Conservation (phyloP, 305 asterid genomes). For the Fraxinus sp. region DNA sequence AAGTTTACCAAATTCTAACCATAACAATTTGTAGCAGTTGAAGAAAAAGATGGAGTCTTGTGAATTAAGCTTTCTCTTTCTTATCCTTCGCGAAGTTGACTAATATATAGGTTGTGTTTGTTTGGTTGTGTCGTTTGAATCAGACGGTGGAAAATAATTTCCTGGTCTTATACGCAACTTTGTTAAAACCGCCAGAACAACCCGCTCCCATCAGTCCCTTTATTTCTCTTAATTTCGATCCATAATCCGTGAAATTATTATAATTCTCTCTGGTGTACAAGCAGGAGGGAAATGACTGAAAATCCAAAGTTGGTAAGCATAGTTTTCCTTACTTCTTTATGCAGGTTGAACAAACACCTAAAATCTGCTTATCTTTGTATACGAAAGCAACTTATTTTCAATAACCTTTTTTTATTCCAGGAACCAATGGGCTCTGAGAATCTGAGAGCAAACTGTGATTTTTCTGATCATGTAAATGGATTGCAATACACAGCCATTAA, state of each 20-base stretch:
- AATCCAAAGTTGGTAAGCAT: constrained; percentile 38
- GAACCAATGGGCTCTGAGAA: constrained; percentile 38
- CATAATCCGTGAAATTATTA: not conserved
- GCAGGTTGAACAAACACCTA: not conserved
- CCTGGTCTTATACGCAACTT: constrained; percentile 31
- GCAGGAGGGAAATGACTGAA: constrained; percentile 26
- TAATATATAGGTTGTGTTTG: constrained; percentile 17
- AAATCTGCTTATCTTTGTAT: not conserved
- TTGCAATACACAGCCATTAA: constrained; percentile 26
- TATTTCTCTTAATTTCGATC: not conserved
- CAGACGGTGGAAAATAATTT: constrained; percentile 24
- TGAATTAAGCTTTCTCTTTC: constrained; percentile 19
- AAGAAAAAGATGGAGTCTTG: not conserved
- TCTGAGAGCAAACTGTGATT: constrained; percentile 5
- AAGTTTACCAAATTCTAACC: not conserved
- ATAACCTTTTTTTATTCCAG: constrained; percentile 25
- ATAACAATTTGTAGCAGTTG: not conserved
- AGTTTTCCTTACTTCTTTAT: not conserved
- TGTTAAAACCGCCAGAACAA: constrained; percentile 10
- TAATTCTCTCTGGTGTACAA: not conserved
- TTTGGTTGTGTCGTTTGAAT: constrained; percentile 19
- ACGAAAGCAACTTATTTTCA: not conserved
- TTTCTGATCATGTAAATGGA: constrained; percentile 35
- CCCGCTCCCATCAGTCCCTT: not conserved
- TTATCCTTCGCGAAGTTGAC: constrained; percentile 33